Conservation (phyloP, 176 grass and related monocot species). For the Puya raimondii region DNA sequence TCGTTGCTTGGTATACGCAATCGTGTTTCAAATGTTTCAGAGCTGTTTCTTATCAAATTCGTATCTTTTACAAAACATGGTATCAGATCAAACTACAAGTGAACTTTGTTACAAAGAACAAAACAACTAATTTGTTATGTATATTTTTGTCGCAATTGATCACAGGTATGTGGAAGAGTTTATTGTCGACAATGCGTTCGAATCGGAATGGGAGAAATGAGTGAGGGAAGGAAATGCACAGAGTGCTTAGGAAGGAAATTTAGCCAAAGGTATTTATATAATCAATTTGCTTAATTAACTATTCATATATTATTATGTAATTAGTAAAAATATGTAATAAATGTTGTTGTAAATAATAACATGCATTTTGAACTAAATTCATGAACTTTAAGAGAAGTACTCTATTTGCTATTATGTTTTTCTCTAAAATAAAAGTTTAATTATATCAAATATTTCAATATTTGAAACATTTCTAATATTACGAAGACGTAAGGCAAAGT, state of each 20-base stretch:
- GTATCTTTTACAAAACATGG: no score
- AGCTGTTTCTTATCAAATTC: no score
- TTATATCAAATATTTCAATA: no score
- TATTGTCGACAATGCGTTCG: slow-evolving; percentile 49
- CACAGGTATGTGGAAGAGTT: slow-evolving; percentile 45
- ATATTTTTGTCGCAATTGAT: neutral
- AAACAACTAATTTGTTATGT: neutral
- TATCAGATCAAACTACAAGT: no score
- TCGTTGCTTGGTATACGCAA: slow-evolving; percentile 35
- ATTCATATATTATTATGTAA: neutral
- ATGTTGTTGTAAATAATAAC: neutral
- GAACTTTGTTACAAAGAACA: no score
- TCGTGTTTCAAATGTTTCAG: no score
- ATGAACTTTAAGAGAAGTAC: no score
- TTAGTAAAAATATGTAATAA: neutral
- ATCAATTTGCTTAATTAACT: no score
- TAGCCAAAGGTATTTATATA: slow-evolving; percentile 28
- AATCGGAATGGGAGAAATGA: slow-evolving; percentile 54
- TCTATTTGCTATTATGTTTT: no score
- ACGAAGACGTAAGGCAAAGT: no score
- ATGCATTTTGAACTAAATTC: neutral
- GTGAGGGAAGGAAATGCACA: slow-evolving; percentile 61
- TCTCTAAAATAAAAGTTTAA: no score
- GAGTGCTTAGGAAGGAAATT: slow-evolving; percentile 47
- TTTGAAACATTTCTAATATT: no score